Conservation (phyloP, 495 filamentous ascomycete species). For the Hypoxylon subgilvum region DNA sequence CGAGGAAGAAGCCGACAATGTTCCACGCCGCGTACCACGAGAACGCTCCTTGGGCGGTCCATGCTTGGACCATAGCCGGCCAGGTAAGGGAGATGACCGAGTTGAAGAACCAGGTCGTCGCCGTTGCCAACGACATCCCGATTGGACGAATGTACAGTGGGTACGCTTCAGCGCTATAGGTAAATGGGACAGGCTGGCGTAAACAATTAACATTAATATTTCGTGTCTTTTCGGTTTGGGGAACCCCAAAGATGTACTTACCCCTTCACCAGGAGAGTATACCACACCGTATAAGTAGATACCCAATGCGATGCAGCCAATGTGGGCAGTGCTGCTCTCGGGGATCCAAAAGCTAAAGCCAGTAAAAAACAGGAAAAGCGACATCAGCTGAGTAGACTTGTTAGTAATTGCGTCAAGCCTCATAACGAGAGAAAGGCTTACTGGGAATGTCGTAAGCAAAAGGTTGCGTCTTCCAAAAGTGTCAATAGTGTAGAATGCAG, state of each 20-base stretch:
- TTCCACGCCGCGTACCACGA: conserved; percentile 75
- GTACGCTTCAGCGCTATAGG: conserved; percentile 81
- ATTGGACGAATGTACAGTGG: conserved; percentile 75
- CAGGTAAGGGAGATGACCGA: conserved; percentile 70
- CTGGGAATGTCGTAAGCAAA: conserved; percentile 75
- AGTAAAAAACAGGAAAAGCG: conserved; percentile 74
- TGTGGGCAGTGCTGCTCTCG: conserved; percentile 43
- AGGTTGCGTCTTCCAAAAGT: conserved; percentile 83
- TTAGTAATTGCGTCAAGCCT: conserved; percentile 1
- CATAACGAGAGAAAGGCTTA: conserved; percentile 8
- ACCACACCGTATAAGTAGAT: conserved; percentile 78
- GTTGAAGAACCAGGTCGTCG: conserved; percentile 75
- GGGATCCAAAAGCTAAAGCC: conserved; percentile 83
- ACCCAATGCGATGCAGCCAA: conserved; percentile 68
- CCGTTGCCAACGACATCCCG: conserved; percentile 71
- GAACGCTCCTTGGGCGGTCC: conserved; percentile 67
- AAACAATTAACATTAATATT: neutral
- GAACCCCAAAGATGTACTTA: conserved; percentile 5
- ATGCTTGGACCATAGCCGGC: conserved; percentile 61
- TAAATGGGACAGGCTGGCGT: conserved; percentile 74
- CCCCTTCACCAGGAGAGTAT: conserved; percentile 79
- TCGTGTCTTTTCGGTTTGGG: neutral
- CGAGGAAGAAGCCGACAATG: conserved; percentile 68
- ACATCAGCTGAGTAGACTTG: conserved; percentile 58
- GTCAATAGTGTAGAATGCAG: conserved; percentile 81